Evolutionary conservation across 805 yeast species (phyloP).

Genomic region (Candida anglica): DNA sequence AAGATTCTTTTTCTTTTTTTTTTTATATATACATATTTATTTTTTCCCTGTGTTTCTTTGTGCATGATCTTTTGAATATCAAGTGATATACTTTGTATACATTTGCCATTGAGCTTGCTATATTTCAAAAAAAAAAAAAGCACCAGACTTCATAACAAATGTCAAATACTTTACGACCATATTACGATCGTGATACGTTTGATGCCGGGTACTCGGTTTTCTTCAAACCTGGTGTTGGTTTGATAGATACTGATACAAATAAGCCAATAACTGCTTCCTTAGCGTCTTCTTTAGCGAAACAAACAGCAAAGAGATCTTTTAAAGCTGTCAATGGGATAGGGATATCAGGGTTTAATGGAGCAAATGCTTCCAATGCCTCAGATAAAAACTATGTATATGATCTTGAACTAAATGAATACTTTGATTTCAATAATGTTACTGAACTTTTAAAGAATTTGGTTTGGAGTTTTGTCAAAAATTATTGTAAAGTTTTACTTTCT

Average conservation of each 20-base stretch:
- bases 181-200: constrained; percentile 65
- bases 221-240: constrained; percentile 59
- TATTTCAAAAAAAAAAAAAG: too few species aligned
- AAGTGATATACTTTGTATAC: too few species aligned
- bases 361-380: constrained; percentile 2
- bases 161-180: constrained; percentile 49
- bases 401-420: constrained; percentile 62
- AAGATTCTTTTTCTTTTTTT: too few species aligned
- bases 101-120: too few species aligned
- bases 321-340: constrained; percentile 7
- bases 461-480: constrained; percentile 61
- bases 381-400: constrained; percentile 49
- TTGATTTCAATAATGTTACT: constrained; percentile 54
- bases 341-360: constrained; percentile 4
- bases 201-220: constrained; percentile 60
- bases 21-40: too few species aligned
- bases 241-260: constrained; percentile 43
- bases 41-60: too few species aligned
- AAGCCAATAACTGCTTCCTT: constrained; percentile 29
- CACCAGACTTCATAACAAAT: too few species aligned
- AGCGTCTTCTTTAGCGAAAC: constrained; percentile 13
- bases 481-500: constrained; percentile 61
- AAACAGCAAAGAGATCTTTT: constrained; percentile 8
- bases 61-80: too few species aligned
- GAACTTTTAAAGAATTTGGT: constrained; percentile 56